Evolutionary conservation across 1,139 yeast genomes (phyloP).

Genomic region (Blastobotrys serpentis): DNA sequence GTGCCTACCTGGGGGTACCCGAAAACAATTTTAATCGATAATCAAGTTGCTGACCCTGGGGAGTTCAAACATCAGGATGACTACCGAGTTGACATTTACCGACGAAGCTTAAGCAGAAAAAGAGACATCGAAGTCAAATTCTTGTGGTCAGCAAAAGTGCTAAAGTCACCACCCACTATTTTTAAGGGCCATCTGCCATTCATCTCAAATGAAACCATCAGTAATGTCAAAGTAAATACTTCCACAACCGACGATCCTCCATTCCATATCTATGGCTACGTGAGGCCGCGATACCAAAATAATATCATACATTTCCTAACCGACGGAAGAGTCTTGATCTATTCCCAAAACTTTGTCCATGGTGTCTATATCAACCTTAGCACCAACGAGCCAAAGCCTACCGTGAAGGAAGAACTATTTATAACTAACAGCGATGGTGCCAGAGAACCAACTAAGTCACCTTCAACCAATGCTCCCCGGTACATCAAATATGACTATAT

Average conservation of each 20-base stretch:
- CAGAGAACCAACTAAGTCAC: too few relatives aligned
- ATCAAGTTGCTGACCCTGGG: background rate
- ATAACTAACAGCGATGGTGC: too few relatives aligned
- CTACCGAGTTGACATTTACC: constrained; percentile 4
- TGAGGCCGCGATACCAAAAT: constrained; percentile 6
- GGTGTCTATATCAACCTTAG: background rate
- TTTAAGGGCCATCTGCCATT: constrained; percentile 13
- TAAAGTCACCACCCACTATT: background rate
- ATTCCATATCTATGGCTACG: background rate
- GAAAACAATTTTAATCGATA: background rate
- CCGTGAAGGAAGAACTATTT: background rate
- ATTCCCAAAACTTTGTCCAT: background rate
- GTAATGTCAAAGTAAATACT: background rate
- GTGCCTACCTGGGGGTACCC: constrained; percentile 4
- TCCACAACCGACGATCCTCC: background rate
- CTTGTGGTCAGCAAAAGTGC: constrained; percentile 2
- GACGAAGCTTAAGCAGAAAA: constrained; percentile 10
- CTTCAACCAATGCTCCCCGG: too few relatives aligned
- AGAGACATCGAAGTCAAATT: constrained; percentile 15
- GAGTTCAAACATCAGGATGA: background rate
- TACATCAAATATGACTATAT: too few relatives aligned
- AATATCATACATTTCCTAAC: background rate
- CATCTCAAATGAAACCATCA: constrained; percentile 7
- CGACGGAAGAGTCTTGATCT: background rate
- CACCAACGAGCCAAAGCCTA: background rate